phyloP scores from a whole-genome alignment of 306 rosid species.

The Purshia tridentata region DNA sequence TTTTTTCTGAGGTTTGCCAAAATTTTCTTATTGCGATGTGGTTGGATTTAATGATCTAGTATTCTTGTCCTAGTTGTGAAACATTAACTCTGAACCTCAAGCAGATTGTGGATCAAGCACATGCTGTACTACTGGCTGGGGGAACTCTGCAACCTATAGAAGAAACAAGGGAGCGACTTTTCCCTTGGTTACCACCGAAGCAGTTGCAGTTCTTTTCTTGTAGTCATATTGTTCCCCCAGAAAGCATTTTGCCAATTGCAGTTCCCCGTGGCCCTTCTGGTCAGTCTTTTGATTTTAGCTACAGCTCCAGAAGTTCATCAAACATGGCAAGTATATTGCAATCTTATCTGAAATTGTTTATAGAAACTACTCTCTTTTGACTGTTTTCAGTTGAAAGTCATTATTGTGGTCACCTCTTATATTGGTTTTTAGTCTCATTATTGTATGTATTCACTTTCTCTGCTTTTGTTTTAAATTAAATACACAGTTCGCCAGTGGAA shows the following conservation, averaged over 20 bases:
- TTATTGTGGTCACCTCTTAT: background rate
- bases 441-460: background rate
- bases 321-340: conserved; percentile 47
- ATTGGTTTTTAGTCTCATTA: background rate
- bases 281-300: conserved; percentile 83
- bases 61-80: conserved; percentile 23
- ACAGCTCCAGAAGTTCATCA: conserved; percentile 63
- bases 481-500: conserved; percentile 5
- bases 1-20: conserved; percentile 80
- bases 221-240: conserved; percentile 82
- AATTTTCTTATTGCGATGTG: conserved; percentile 23
- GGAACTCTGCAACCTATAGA: conserved; percentile 94
- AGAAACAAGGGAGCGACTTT: conserved; percentile 88
- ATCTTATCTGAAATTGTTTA: conserved; percentile 18
- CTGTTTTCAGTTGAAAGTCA: background rate
- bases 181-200: conserved; percentile 65
- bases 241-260: conserved; percentile 80
- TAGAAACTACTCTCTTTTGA: background rate
- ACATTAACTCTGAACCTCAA: conserved; percentile 32
- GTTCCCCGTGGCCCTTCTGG: conserved; percentile 87
- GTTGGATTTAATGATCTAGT: conserved; percentile 8
- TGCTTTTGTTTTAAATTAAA: background rate
- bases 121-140: conserved; percentile 84
- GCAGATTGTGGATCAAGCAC: conserved; percentile 83
- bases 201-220: conserved; percentile 84